Percentiles rank a stretch among this genome's conserved stretches.
Evolutionary conservation across 805 yeast species (phyloP).

Genomic region (Yarrowia porcina): DNA sequence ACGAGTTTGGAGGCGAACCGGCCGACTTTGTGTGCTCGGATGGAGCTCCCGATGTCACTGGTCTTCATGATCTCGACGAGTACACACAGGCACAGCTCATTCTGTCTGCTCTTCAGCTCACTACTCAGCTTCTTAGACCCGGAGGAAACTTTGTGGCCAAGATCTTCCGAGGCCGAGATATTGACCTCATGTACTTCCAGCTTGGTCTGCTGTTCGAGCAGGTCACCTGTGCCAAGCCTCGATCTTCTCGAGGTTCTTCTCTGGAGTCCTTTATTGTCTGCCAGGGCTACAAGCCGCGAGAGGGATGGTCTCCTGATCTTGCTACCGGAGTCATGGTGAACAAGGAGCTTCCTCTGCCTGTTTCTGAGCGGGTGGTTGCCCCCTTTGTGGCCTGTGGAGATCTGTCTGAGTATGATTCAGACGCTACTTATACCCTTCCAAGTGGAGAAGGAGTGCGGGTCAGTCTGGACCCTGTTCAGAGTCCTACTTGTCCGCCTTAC

Average conservation of each 20-base stretch:
- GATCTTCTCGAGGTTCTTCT: conserved; percentile 92
- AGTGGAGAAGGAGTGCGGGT: conserved; percentile 37
- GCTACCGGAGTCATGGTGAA: conserved; percentile 36
- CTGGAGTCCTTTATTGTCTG: conserved; percentile 93
- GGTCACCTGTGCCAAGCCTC: conserved; percentile 93
- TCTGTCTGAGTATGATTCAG: conserved; percentile 81
- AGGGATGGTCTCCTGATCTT: conserved; percentile 69
- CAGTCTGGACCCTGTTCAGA: conserved; percentile 86
- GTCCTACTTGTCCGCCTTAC: conserved; percentile 96
- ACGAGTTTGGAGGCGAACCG: conserved; percentile 81
- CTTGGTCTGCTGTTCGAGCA: conserved; percentile 77
- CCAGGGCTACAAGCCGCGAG: conserved; percentile 76
- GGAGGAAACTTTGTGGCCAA: conserved; percentile 96
- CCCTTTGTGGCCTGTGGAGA: conserved; percentile 97
- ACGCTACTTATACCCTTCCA: conserved; percentile 77
- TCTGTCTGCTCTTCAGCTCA: conserved; percentile 83
- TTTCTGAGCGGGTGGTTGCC: conserved; percentile 72
- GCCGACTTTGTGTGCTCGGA: conserved; percentile 96
- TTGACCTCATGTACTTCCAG: conserved; percentile 90
- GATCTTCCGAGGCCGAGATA: conserved; percentile 93
- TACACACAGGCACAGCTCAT: conserved; percentile 94
- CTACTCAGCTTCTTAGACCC: conserved; percentile 81
- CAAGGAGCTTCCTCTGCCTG: conserved; percentile 37
- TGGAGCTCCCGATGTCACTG: conserved; percentile 99
- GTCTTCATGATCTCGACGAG: conserved; percentile 93